A percentile compares a stretch with the other conserved stretches of the same genome.
These are phyloP conservation scores for Prinsepia uniflora DNA, from an alignment of 306 rosid species.

Conservation along the genomic window DNA sequence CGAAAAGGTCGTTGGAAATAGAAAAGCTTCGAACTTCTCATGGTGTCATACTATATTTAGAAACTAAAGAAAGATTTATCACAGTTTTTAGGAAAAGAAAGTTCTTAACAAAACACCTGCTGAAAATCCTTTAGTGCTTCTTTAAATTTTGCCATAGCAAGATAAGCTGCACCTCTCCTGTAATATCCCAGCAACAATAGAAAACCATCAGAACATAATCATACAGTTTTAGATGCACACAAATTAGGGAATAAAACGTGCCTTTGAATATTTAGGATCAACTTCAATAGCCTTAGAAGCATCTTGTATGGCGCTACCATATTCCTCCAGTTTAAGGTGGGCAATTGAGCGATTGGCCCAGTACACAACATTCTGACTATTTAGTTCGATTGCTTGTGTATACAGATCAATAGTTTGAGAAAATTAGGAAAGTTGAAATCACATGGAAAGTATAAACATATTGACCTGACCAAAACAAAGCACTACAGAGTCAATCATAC, in stretches of 20 bases:
- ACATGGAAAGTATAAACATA: too few relatives aligned
- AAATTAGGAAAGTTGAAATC: constrained; percentile 77
- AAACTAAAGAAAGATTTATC: too few relatives aligned
- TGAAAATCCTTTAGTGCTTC: constrained; percentile 95
- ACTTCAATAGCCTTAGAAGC: too few relatives aligned
- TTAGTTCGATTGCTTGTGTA: constrained; percentile 73
- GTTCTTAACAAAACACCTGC: constrained; percentile 51
- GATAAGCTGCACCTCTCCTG: constrained; percentile 90
- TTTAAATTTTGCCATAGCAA: constrained; percentile 91
- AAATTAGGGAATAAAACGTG: too few relatives aligned
- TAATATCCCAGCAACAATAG: constrained; percentile 74
- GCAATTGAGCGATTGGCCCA: constrained; percentile 95
- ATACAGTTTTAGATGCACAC: too few relatives aligned
- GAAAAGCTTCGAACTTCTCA: neutral
- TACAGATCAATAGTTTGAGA: constrained; percentile 82
- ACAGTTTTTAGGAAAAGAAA: too few relatives aligned
- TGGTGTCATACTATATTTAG: neutral
- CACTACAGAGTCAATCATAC: constrained; percentile 15
- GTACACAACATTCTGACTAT: constrained; percentile 78
- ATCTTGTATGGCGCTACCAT: constrained; percentile 95
- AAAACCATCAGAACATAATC: too few relatives aligned
- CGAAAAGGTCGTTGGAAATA: neutral
- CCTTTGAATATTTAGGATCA: too few relatives aligned
- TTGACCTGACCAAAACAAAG: neutral
- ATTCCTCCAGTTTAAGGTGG: constrained; percentile 87